Evolutionary conservation across 805 yeast species (phyloP).

Genomic region (Alloascoidea africana): DNA sequence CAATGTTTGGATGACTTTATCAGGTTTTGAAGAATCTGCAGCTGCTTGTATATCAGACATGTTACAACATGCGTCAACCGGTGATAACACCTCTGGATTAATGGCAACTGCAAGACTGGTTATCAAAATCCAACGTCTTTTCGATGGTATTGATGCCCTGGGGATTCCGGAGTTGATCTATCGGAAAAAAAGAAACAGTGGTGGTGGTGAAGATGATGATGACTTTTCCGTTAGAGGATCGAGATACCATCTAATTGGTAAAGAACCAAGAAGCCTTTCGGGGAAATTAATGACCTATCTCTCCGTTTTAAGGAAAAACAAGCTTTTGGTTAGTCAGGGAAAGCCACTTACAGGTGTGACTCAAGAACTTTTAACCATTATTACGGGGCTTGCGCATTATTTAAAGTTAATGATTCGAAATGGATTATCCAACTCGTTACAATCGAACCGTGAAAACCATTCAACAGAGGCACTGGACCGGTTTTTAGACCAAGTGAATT

Average conservation of each 20-base stretch:
- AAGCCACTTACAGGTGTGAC: conserved; percentile 13
- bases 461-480: conserved; percentile 47
- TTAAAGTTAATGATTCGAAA: conserved; percentile 70
- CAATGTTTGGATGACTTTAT: conserved; percentile 74
- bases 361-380: conserved; percentile 47
- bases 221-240: background rate
- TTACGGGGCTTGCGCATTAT: conserved; percentile 87
- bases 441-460: conserved; percentile 38
- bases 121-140: conserved; percentile 58
- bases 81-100: conserved; percentile 54
- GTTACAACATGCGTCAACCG: conserved; percentile 71
- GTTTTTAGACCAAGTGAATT: conserved; percentile 39
- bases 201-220: background rate
- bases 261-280: conserved; percentile 73
- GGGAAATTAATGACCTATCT: conserved; percentile 84
- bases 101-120: conserved; percentile 58
- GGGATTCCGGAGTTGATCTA: background rate
- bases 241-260: conserved; percentile 12
- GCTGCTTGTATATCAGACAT: conserved; percentile 85
- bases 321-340: conserved; percentile 9
- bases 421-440: conserved; percentile 68
- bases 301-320: conserved; percentile 56
- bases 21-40: conserved; percentile 79
- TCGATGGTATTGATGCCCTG: conserved; percentile 54
- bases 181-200: background rate